These are phyloP conservation scores for Pharus latifolius DNA, from an alignment of 176 grass and related monocot genomes.

Conservation along the genomic window DNA sequence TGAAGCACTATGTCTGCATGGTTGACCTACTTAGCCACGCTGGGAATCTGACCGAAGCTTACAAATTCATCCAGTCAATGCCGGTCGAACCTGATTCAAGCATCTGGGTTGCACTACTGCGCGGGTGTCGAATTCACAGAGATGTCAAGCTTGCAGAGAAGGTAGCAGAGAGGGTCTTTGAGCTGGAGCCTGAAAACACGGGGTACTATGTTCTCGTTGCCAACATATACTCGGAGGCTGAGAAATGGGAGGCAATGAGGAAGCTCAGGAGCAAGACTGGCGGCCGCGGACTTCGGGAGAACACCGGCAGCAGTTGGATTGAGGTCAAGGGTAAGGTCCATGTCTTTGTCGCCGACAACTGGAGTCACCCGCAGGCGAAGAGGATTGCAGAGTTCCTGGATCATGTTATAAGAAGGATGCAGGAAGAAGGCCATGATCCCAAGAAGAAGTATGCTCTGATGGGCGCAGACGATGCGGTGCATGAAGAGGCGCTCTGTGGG, in stretches of 20 bases:
- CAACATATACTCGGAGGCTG: constrained; percentile 81
- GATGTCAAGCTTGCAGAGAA: constrained; percentile 78
- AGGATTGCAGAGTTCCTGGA: constrained; percentile 56
- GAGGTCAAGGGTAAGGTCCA: constrained; percentile 58
- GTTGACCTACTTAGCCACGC: constrained; percentile 61
- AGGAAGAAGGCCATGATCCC: constrained; percentile 39
- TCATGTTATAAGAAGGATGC: constrained; percentile 43
- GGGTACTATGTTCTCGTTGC: constrained; percentile 75
- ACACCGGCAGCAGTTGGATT: constrained; percentile 66
- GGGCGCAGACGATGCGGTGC: constrained; percentile 35
- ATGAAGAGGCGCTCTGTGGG: constrained; percentile 55
- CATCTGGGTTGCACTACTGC: constrained; percentile 62
- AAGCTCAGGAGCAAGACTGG: constrained; percentile 51
- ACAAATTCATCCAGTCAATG: constrained; percentile 70
- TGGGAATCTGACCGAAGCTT: constrained; percentile 49
- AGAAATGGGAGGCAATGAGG: constrained; percentile 75
- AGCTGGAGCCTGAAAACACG: constrained; percentile 75
- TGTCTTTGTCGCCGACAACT: constrained; percentile 43
- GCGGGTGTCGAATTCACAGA: constrained; percentile 59
- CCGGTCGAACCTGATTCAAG: constrained; percentile 64
- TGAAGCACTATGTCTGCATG: constrained; percentile 76
- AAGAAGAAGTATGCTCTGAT: constrained; percentile 51
- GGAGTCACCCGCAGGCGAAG: constrained; percentile 35
- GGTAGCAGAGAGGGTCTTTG: constrained; percentile 62
- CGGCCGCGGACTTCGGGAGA: constrained; percentile 36